A percentile compares a stretch with the other conserved stretches of the same genome.
Conservation (phyloP, 805 yeast genomes). For the Yueomyces sinensis region DNA sequence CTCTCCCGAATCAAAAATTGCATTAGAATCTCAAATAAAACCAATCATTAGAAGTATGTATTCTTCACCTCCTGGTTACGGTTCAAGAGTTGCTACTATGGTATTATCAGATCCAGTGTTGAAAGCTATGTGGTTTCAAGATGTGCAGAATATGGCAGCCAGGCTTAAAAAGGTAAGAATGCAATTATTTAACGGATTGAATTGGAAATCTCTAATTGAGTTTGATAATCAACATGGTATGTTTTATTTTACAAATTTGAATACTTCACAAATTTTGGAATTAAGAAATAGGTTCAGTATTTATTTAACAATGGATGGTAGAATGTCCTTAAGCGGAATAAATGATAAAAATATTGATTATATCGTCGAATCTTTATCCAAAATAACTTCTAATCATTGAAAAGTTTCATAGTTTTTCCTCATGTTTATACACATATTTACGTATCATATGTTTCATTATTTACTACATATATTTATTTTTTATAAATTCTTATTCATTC, state of each 20-base stretch:
- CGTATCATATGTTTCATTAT: no score
- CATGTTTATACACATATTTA: no score
- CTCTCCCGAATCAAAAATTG: conserved; percentile 40
- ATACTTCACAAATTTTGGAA: conserved; percentile 52
- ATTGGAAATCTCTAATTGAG: conserved; percentile 77
- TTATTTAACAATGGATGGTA: conserved; percentile 81
- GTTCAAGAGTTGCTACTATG: conserved; percentile 75
- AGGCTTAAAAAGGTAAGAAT: conserved; percentile 66
- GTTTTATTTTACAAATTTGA: conserved; percentile 87
- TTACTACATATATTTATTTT: no score
- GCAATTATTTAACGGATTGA: conserved; percentile 45
- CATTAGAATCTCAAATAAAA: conserved; percentile 68
- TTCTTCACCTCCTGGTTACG: conserved; percentile 92
- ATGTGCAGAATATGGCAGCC: conserved; percentile 65
- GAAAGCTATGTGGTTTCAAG: conserved; percentile 63
- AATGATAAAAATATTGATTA: conserved; percentile 68
- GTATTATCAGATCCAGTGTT: conserved; percentile 51
- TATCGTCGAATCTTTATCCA: conserved; percentile 17
- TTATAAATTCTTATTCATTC: no score
- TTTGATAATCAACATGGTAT: conserved; percentile 65
- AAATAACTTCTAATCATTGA: no score
- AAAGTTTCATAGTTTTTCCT: no score
- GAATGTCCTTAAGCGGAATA: conserved; percentile 84
- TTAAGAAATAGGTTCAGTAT: conserved; percentile 63
- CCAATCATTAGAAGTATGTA: conserved; percentile 73